phyloP scores from a whole-genome alignment of 148 eudicot genomes.

The Gaultheria prostrata region DNA sequence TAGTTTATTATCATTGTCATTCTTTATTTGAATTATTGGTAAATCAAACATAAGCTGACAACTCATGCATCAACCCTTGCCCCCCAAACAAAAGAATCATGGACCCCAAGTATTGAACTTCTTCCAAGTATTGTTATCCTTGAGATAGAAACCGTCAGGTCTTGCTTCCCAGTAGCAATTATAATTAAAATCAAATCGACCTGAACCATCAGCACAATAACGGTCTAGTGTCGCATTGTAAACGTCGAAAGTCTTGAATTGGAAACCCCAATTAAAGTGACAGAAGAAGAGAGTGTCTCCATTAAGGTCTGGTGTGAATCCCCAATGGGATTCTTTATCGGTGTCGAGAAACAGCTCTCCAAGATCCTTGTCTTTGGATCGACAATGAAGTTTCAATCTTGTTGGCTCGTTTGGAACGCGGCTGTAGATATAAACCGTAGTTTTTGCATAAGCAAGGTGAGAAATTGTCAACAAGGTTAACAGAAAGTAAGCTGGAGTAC shows the following conservation, averaged over 20 bases:
- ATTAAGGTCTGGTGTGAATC: not conserved
- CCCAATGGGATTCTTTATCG: not conserved
- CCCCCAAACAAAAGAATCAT: too few relatives aligned
- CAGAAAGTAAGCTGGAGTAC: not conserved
- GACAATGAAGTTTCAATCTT: not conserved
- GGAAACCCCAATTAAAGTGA: not conserved
- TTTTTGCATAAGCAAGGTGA: not conserved
- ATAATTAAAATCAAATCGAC: too few relatives aligned
- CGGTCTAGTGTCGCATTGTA: not conserved
- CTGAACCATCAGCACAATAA: too few relatives aligned
- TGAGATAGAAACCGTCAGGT: not conserved
- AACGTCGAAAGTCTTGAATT: not conserved
- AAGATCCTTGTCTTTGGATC: too few relatives aligned
- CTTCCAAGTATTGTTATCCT: not conserved
- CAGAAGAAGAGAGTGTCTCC: not conserved
- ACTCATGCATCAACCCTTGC: too few relatives aligned
- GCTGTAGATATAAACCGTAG: not conserved
- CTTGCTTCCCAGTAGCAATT: not conserved
- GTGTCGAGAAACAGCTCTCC: not conserved
- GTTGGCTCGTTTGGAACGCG: not conserved
- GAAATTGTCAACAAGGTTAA: not conserved
- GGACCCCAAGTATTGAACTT: not conserved
- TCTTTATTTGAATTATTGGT: not conserved
- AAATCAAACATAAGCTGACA: not conserved
- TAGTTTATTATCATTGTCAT: not conserved